Percentiles rank a stretch among this genome's conserved stretches.
These are phyloP conservation scores for Pyricularia sp. DNA, from an alignment of 2,329 filamentous ascomycete species.

Conservation along the genomic window DNA sequence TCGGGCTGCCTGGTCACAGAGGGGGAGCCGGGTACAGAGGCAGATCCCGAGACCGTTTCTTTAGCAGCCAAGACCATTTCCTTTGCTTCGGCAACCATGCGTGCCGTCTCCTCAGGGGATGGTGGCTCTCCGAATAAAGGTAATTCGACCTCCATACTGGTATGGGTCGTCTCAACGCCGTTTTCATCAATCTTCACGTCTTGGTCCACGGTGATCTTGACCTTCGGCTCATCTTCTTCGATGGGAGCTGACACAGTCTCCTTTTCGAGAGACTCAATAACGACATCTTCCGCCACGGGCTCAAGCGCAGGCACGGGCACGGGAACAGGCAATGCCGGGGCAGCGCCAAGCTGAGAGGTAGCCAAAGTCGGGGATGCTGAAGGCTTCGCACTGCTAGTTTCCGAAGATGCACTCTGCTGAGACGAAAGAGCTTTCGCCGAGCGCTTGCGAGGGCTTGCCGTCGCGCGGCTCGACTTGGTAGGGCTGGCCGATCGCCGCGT, in stretches of 20 bases:
- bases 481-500: conserved; percentile 49
- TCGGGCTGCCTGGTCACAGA: conserved; percentile 8
- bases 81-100: conserved; percentile 79
- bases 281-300: conserved; percentile 13
- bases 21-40: conserved; percentile 18
- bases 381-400: conserved; percentile 17
- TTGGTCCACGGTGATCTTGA: conserved; percentile 63
- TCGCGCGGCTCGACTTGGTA: conserved; percentile 33
- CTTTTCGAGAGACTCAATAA: conserved; percentile 14
- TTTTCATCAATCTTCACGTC: conserved; percentile 43
- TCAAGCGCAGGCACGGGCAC: conserved; percentile 12
- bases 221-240: conserved; percentile 29
- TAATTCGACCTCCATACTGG: conserved; percentile 67
- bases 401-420: conserved; percentile 29
- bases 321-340: conserved; percentile 9
- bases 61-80: conserved; percentile 71
- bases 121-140: conserved; percentile 60
- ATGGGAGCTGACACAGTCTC: conserved; percentile 13
- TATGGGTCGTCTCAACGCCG: conserved; percentile 59
- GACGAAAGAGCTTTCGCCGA: conserved; percentile 29
- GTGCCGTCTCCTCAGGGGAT: conserved; percentile 65
- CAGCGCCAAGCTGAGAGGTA: neutral
- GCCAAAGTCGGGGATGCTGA: conserved; percentile 13
- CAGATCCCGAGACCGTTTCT: conserved; percentile 24
- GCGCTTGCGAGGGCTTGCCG: conserved; percentile 47